Percentiles rank a stretch among this genome's conserved stretches.
Conservation (phyloP, 1,284 basidiomycete species). For the Cryptococcus sp. region DNA sequence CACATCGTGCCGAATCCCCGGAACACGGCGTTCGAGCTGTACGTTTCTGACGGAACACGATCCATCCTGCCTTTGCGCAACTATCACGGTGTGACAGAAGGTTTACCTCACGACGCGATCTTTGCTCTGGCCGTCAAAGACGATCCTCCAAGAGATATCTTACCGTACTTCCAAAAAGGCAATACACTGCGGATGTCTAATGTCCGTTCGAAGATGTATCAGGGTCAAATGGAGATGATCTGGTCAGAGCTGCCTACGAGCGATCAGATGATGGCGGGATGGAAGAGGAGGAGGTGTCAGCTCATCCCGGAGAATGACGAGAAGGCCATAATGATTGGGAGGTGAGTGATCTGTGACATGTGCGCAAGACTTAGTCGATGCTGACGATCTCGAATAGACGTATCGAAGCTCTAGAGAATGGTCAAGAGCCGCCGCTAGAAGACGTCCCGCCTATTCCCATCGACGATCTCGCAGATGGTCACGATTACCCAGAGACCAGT, state of each 20-base stretch:
- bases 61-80: slow-evolving; percentile 20
- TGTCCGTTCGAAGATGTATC: slow-evolving; percentile 24
- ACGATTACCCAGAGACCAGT: no score
- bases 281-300: slow-evolving; percentile 15
- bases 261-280: slow-evolving; percentile 25
- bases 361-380: background rate
- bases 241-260: slow-evolving; percentile 37
- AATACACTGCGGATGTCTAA: slow-evolving; percentile 32
- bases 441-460: background rate
- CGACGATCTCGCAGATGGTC: no score
- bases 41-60: slow-evolving; percentile 42
- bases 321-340: slow-evolving; percentile 27
- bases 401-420: slow-evolving; percentile 14
- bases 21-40: slow-evolving; percentile 30
- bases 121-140: slow-evolving; percentile 24
- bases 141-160: slow-evolving; percentile 7
- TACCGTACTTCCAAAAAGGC: slow-evolving; percentile 18
- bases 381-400: slow-evolving; percentile 12
- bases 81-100: slow-evolving; percentile 25
- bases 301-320: slow-evolving; percentile 19
- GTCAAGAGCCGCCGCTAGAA: background rate
- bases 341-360: slow-evolving; percentile 18
- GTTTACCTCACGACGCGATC: slow-evolving; percentile 20
- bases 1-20: slow-evolving; percentile 12
- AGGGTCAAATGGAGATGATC: slow-evolving; percentile 30